Evolutionary conservation across 495 filamentous ascomycete species (phyloP).

Genomic region (Neurospora tetraspora): DNA sequence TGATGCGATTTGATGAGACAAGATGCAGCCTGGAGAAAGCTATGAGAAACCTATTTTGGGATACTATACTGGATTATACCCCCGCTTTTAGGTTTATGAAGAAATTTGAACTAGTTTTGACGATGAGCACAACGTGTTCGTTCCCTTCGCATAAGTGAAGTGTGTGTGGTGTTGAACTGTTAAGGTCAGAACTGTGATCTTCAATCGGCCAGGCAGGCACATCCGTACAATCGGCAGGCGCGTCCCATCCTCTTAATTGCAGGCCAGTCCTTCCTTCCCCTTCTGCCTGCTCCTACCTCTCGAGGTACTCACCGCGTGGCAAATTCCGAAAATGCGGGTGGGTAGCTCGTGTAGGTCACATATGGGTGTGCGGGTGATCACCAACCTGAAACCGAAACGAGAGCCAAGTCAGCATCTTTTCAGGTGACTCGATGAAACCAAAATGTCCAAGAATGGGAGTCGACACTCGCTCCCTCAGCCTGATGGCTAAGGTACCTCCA

Average conservation of each 20-base stretch:
- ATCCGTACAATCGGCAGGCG: neutral
- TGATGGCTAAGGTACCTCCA: neutral
- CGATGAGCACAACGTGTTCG: neutral
- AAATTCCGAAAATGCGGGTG: neutral
- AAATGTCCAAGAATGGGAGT: neutral
- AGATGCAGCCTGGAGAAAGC: neutral
- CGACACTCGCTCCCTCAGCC: neutral
- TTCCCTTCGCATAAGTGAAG: no score
- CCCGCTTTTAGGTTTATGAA: neutral
- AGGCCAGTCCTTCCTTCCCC: neutral
- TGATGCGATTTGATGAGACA: neutral
- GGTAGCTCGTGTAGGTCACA: no score
- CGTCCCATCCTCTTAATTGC: neutral
- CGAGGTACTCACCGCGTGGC: neutral
- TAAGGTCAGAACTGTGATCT: no score
- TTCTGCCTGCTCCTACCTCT: neutral
- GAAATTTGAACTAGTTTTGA: neutral
- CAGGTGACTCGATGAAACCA: neutral
- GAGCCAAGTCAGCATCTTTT: neutral
- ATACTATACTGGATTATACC: neutral
- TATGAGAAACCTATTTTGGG: neutral
- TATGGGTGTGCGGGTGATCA: neutral
- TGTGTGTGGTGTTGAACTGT: no score
- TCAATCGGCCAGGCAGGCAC: neutral
- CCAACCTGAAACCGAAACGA: neutral